Evolutionary conservation across 257 asterid genomes (phyloP).

Genomic region (Solanum gracilifrons): DNA sequence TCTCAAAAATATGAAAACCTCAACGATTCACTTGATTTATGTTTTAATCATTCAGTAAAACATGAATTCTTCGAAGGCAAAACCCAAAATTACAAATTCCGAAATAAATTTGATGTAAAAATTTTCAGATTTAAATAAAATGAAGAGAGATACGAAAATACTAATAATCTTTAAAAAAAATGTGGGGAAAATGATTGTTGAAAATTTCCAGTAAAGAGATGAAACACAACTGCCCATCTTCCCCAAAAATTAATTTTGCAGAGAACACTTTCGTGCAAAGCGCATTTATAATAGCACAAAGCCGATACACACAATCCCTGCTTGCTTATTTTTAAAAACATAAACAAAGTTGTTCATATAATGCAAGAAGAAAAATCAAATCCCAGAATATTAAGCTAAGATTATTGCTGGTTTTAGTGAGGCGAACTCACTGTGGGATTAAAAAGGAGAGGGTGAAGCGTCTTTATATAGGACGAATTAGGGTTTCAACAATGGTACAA

Average conservation of each 20-base stretch:
- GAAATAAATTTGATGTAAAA: background rate
- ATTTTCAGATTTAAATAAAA: no score
- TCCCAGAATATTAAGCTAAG: background rate
- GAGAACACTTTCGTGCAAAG: slow-evolving; percentile 44
- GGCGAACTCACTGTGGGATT: background rate
- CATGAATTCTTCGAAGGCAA: background rate
- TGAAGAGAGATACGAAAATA: no score
- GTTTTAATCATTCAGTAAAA: background rate
- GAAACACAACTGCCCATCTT: slow-evolving; percentile 59
- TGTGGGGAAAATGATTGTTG: slow-evolving; percentile 56
- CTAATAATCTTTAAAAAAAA: background rate
- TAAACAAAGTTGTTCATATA: background rate
- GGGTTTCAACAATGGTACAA: background rate
- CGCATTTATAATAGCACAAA: slow-evolving; percentile 27
- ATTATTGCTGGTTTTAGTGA: background rate
- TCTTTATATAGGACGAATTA: background rate
- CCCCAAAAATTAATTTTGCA: slow-evolving; percentile 25
- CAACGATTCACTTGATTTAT: no score
- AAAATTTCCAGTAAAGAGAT: slow-evolving; percentile 19
- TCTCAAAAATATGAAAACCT: no score
- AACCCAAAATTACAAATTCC: background rate
- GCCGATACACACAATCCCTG: slow-evolving; percentile 47
- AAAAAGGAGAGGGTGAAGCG: background rate
- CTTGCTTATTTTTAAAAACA: slow-evolving; percentile 4
- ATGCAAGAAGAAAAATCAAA: background rate